Evolutionary conservation across 1,139 yeast species (phyloP), one percentile per base, ranked within the genome.

Genomic region (Candida mesenterica): DNA sequence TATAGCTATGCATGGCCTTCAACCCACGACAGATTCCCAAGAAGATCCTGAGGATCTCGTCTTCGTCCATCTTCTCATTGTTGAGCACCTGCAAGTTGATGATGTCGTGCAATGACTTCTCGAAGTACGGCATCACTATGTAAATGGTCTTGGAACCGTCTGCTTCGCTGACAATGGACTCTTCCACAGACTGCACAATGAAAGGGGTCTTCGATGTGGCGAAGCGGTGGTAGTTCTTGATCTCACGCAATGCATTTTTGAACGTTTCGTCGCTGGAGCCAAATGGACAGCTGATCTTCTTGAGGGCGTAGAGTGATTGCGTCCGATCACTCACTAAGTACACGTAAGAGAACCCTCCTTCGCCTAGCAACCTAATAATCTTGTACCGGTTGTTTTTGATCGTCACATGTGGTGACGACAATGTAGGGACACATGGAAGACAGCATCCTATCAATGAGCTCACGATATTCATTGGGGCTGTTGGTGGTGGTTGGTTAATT

Each of bases 311-410:
- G 16, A 64, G 54, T 32, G 66, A 65, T 39, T 63, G 57, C 23
- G 78, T 71, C 46, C 73, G 70, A 24, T 52, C 58, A 9, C 59
- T 45, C 6, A 88, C 96, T 24, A 88, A 65, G 52, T 90, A 90
- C n/a, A 88, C 95, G 50, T 84, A 88, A 1, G 95, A 82, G 53
- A 85, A 85, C 5, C 95, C 95, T 1, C 96, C 95, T 61, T 89
- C 97, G 7, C 96, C 96, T 5, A 90, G 62, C 15, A 90, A 69
- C 42, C 78, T 74, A 33, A 79, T 62, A n/a, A 90, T 82, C 43
- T 60, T 66, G 56, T 77, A 79, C 30, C 57, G 59, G 25, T 62
- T 57, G 41, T 65, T 72, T 49, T 79, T 78, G 42, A 82, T 69
- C n/a, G 63, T 46, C 5, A 79, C 55, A 9, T 62, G 64, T 0